Base-by-base conservation (phyloP, 768 basidiomycete genomes). In the Boletus pseudopeckii region DNA sequence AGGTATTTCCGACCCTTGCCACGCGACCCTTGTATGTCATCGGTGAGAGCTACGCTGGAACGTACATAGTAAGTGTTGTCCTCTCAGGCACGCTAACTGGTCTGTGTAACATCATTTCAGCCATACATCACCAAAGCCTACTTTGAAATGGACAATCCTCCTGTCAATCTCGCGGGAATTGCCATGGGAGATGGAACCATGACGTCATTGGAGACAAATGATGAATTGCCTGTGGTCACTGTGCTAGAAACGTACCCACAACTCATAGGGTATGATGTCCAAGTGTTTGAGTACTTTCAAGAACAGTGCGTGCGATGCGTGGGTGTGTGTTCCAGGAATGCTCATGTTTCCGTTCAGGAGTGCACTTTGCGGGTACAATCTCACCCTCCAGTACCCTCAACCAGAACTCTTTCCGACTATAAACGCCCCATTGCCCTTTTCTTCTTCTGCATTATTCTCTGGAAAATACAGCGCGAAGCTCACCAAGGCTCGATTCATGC, bases 61-160 rank as follows among this genome's bases (percentile, higher is more conserved):
- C 74, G 45, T 88, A 82, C 58, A 88, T 88, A 45, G 81, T 82
- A 58, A 54, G 80, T 66, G 7, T 42, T 22, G 22, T 26, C 41
- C 43, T 85, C 82, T 32, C 18, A 5, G 7, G 3, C n/a, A 14
- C 13, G 17, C 14, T 15, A 33, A n/a, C n/a, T n/a, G n/a, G 33
- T 46, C 11, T 13, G 5, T 41, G 2, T 24, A 14, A 51, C 5
- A 17, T 17, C 4, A 5, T 6, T 72, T 83, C 9, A 88, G 85
- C 86, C 87, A 4, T 88, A 89, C 63, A 90, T 90, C 61, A 74
- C 84, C 54, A 86, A 87, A 67, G 71, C 84, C 8, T 84, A 86
- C 64, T 85, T 90, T 60, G 74, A 70, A 42, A 75, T 80, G 70
- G 53, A 73, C 1, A 77, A 79, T 38, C 84, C 87, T 10, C 86